These are phyloP conservation scores for Globisporangium nunn DNA, from an alignment of 352 stramenopile genomes.

Conservation along the genomic window DNA sequence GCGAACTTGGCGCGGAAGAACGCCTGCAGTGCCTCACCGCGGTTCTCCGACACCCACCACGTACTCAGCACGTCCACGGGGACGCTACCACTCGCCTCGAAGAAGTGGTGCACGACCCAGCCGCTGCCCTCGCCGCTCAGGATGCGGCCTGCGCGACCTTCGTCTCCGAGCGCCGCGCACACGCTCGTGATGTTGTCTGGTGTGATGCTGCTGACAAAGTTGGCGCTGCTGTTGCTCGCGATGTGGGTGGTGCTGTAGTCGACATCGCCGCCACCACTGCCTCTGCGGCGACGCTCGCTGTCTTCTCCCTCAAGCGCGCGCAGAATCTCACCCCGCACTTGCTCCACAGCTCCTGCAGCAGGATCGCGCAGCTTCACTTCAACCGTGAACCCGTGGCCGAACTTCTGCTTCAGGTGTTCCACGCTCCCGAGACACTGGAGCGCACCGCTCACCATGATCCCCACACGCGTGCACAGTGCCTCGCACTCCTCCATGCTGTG, in stretches of 20 bases:
- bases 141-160: conserved; percentile 32
- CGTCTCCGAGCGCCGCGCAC: conserved; percentile 20
- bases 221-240: too few relatives aligned
- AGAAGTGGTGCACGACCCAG: conserved; percentile 31
- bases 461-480: conserved; percentile 59
- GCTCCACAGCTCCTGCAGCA: conserved; percentile 6
- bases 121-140: conserved; percentile 28
- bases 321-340: conserved; percentile 9
- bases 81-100: conserved; percentile 34
- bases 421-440: conserved; percentile 77
- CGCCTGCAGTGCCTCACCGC: conserved; percentile 24
- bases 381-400: conserved; percentile 92
- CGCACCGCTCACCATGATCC: conserved; percentile 53
- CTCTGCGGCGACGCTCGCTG: too few relatives aligned
- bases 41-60: conserved; percentile 54
- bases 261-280: too few relatives aligned
- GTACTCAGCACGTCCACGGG: conserved; percentile 39
- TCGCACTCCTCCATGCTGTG: conserved; percentile 84
- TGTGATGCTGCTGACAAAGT: conserved; percentile 11
- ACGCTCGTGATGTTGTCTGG: conserved; percentile 24
- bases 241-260: too few relatives aligned
- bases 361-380: conserved; percentile 60
- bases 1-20: conserved; percentile 40
- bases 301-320: conserved; percentile 12
- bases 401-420: conserved; percentile 95